Percentiles rank a stretch among this genome's conserved stretches.
phyloP scores from a whole-genome alignment of 495 filamentous ascomycete species.

The Penicillium simplicissimum region DNA sequence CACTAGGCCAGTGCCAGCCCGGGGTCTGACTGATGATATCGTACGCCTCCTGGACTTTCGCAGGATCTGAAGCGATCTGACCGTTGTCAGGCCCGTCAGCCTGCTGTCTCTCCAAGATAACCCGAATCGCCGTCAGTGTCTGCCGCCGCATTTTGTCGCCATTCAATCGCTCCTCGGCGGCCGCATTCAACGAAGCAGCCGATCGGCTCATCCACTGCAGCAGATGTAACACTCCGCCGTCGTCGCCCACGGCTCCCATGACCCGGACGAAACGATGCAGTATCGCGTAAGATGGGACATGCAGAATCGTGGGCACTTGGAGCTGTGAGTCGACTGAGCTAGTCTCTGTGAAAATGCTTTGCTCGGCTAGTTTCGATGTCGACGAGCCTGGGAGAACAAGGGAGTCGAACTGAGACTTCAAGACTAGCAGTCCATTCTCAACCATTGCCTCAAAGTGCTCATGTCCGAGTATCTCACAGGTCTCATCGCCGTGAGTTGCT shows the following conservation, averaged over 20 bases:
- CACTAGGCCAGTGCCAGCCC: slow-evolving; percentile 56
- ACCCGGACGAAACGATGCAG: slow-evolving; percentile 57
- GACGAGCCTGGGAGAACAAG: slow-evolving; percentile 37
- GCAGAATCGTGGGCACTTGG: slow-evolving; percentile 36
- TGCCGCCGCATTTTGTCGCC: slow-evolving; percentile 48
- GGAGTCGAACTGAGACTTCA: slow-evolving; percentile 42
- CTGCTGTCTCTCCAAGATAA: slow-evolving; percentile 51
- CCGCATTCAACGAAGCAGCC: slow-evolving; percentile 36
- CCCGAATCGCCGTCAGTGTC: slow-evolving; percentile 52
- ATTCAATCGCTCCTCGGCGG: slow-evolving; percentile 41
- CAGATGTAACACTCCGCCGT: slow-evolving; percentile 49
- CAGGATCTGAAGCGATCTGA: slow-evolving; percentile 26
- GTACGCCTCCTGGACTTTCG: slow-evolving; percentile 38
- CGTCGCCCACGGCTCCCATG: slow-evolving; percentile 51
- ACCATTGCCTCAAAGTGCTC: slow-evolving; percentile 35
- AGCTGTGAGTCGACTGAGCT: slow-evolving; percentile 15
- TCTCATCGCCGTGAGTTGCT: slow-evolving; percentile 11
- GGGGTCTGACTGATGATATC: slow-evolving; percentile 46
- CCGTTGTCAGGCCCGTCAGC: background rate
- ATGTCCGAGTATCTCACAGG: slow-evolving; percentile 10
- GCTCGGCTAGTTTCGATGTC: slow-evolving; percentile 28
- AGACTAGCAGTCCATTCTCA: slow-evolving; percentile 29
- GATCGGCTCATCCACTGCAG: slow-evolving; percentile 55
- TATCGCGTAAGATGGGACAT: slow-evolving; percentile 45
- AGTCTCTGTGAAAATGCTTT: slow-evolving; percentile 20